Percentiles rank a stretch among this genome's conserved stretches.
Evolutionary conservation across 164 flowering plant species (phyloP).

Genomic region (Litsea cubeba): DNA sequence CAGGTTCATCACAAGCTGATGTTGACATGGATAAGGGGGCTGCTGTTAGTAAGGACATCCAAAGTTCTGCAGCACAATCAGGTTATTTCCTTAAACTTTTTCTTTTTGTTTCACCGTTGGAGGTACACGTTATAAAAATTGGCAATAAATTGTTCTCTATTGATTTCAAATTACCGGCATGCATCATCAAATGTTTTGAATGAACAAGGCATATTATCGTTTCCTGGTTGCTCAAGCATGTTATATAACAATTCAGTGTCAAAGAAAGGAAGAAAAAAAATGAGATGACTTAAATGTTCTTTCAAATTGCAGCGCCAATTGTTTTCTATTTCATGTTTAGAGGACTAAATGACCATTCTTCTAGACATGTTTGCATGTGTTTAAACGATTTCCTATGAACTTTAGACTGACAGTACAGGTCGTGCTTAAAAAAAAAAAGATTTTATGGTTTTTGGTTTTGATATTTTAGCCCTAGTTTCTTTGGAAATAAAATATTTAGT

Average conservation of each 20-base stretch:
- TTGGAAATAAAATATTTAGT: too few relatives aligned
- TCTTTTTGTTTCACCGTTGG: not conserved
- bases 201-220: too few relatives aligned
- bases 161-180: too few relatives aligned
- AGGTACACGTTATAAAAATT: not conserved
- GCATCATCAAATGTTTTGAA: too few relatives aligned
- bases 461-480: too few relatives aligned
- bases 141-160: too few relatives aligned
- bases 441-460: not conserved
- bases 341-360: not conserved
- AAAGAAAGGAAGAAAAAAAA: too few relatives aligned
- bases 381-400: not conserved
- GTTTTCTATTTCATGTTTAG: not conserved
- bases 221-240: too few relatives aligned
- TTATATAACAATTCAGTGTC: too few relatives aligned
- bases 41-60: slow-evolving; percentile 42
- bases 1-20: slow-evolving; percentile 40
- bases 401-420: not conserved
- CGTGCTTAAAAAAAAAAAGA: not conserved
- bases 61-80: slow-evolving; percentile 27
- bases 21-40: slow-evolving; percentile 38
- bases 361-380: not conserved
- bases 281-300: not conserved
- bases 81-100: slow-evolving; percentile 25
- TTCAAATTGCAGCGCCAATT: not conserved